Evolutionary conservation across 2,329 filamentous ascomycete species (phyloP), one percentile per base, ranked within the genome.

Genomic region (Bertia moriformis): DNA sequence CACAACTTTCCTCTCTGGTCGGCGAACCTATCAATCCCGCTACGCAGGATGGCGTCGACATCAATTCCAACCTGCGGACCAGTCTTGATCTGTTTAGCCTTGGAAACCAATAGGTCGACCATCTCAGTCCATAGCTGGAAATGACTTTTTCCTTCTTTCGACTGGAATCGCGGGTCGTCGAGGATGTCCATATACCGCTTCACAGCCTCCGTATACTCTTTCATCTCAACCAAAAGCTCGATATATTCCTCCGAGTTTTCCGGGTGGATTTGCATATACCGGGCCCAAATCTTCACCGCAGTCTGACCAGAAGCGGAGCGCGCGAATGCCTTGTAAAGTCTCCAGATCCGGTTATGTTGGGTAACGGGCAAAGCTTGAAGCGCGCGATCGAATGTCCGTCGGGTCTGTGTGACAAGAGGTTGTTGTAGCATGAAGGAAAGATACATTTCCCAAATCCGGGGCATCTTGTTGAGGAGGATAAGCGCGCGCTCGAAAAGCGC

Each of bases 81-180:
- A 4, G 85, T 83, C 50, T 91, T 76, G 38, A 98, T 78, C 32
- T 93, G 76, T 49, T 80, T 82, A 3, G 91, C 91, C 56, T 94
- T 86, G 43, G 83, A 83, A 33, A 98, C 93, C 36, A 98, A 67
- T 46, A 96, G 58, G 51, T 98, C 91, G 24, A 96, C 79, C 85
- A 98, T 93, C 56, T 98, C 91, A 45, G 78, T 91, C 91, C 91
- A 98, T 38, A 98, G 70, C 58, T 98, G 87, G 55, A 93, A 98
- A 45, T 89, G 85, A 1, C 91, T 89, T 60, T 94, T 95, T 43
- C 84, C 84, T 47, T 91, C 78, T 60, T 93, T 94, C 62, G 89
- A 96, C 54, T 78, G 75, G 60, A 98, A 96, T 24, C 78, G 78
- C 3, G 83, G 74, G 50, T 95, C 88, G 64, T 96, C 88, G 50